Base-by-base conservation (phyloP, 139 green algal genomes). In the Astrephomene gubernaculifera region DNA sequence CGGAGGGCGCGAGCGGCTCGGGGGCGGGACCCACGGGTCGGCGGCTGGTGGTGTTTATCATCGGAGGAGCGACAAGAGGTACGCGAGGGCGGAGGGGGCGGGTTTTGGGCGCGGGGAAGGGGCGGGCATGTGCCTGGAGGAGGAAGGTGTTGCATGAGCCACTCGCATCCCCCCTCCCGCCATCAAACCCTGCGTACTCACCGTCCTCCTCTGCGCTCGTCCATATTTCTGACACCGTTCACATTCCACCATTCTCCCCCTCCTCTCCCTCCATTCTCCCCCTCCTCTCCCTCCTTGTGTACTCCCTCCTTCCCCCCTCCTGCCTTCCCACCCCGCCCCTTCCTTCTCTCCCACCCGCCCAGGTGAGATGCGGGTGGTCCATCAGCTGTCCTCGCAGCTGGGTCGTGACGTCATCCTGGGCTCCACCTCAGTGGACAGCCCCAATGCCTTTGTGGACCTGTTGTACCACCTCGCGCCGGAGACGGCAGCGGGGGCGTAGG, bases 11-110 rank as follows among this genome's bases (percentile, higher is more conserved):
- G 7, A 38, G 68, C 35, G 85, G 57, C 31, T 53, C 76, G 14
- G 63, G 2, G 29, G 12, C 61, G 17, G 79, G 35, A 35, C 44
- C 79, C 2, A 2, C 68, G 27, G 86, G 81, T 9, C 82, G 85
- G 53, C 90, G 95, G 35, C 79, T 99, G 45, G 80, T 99, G 31
- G 89, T 96, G 21, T 99, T 98, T 87, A 89, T 99, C 8, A 81
- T 98, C 2, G 96, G 96, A 9, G 96, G 96, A 17, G 89, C 96
- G 27, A 96, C 93, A 7, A 90, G 93, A 71, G 95, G 90, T 84
- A n/a, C 2, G 19, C 33, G 10, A 33, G 17, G 57, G 57, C 6
- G 19, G 22, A 6, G n/a, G 19, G 57, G 57, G 14, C 22, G 9
- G 57, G 17, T 65, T 65, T 17, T 12, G 12, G 49, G 49, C 49